These are phyloP conservation scores for Arxiozyma heterogenica DNA, from an alignment of 1,139 yeast species.

Conservation along the genomic window DNA sequence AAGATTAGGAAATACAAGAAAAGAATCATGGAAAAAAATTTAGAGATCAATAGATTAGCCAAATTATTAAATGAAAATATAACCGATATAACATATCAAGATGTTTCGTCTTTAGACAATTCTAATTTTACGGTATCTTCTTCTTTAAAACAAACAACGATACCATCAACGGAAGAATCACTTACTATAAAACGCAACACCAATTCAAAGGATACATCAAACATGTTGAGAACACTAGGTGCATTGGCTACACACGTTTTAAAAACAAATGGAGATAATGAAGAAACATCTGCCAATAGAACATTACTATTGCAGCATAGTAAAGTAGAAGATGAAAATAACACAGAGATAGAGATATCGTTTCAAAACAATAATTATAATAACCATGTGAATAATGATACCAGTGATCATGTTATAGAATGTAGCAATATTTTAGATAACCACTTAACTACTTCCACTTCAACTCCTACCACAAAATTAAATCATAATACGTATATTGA, in stretches of 20 bases:
- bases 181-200: neutral
- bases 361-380: slow-evolving; percentile 4
- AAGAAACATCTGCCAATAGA: slow-evolving; percentile 20
- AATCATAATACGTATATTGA: neutral
- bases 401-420: neutral
- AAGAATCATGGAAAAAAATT: slow-evolving; percentile 36
- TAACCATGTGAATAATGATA: neutral
- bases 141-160: slow-evolving; percentile 1
- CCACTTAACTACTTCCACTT: neutral
- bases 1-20: slow-evolving; percentile 37
- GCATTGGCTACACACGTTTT: slow-evolving; percentile 40
- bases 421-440: neutral
- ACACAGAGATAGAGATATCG: slow-evolving; percentile 18
- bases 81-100: slow-evolving; percentile 10
- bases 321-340: slow-evolving; percentile 12
- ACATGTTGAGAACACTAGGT: slow-evolving; percentile 40
- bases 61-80: slow-evolving; percentile 20
- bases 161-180: neutral
- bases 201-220: slow-evolving; percentile 11
- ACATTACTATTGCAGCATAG: slow-evolving; percentile 15
- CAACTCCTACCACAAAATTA: neutral
- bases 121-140: slow-evolving; percentile 8
- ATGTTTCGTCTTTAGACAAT: slow-evolving; percentile 8
- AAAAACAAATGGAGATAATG: slow-evolving; percentile 22
- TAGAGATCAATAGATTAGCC: slow-evolving; percentile 32